phyloP scores from a whole-genome alignment of 2,329 filamentous ascomycete species.

The Exophiala sideris region DNA sequence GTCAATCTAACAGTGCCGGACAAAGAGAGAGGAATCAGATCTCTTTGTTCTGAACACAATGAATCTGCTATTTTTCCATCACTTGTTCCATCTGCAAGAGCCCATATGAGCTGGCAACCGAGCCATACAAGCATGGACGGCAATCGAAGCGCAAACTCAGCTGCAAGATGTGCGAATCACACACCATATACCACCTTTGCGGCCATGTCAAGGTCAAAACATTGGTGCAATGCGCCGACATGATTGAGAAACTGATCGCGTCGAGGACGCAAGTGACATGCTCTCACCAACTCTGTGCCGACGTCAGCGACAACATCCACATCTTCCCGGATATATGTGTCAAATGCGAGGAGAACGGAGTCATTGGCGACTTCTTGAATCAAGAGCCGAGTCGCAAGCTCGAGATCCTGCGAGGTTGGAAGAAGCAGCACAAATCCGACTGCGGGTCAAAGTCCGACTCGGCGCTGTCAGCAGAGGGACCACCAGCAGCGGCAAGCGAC shows the following conservation, averaged over 20 bases:
- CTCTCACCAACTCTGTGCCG: slow-evolving; percentile 10
- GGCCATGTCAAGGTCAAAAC: slow-evolving; percentile 24
- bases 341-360: slow-evolving; percentile 12
- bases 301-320: slow-evolving; percentile 14
- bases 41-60: too few species aligned
- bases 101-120: too few species aligned
- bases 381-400: slow-evolving; percentile 17
- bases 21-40: too few species aligned
- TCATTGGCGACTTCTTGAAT: slow-evolving; percentile 16
- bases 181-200: slow-evolving; percentile 22
- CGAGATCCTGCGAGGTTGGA: slow-evolving; percentile 16
- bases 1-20: too few species aligned
- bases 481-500: not conserved
- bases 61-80: too few species aligned
- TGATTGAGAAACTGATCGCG: slow-evolving; percentile 16
- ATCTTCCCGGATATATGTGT: slow-evolving; percentile 20
- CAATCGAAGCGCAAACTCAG: too few species aligned
- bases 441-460: not conserved
- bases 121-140: too few species aligned
- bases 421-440: not conserved
- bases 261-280: not conserved
- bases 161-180: slow-evolving; percentile 21
- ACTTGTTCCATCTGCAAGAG: too few species aligned
- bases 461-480: not conserved
- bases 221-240: slow-evolving; percentile 20